phyloP scores from a whole-genome alignment of 345 rosid genomes.

The Linum usitatissimum region DNA sequence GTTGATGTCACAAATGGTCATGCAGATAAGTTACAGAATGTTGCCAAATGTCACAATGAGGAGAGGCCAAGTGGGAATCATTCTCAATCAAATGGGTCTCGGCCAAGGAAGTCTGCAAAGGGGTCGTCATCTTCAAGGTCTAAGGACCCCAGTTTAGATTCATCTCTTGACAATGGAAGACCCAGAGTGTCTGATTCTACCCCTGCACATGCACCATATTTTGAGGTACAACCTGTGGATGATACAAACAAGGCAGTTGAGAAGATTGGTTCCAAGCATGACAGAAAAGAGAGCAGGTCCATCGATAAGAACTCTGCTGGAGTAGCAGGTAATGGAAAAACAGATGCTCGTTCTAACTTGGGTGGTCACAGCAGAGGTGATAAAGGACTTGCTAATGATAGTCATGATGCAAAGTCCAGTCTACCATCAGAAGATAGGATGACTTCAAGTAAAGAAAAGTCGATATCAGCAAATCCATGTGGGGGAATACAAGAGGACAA shows the following conservation, averaged over 20 bases:
- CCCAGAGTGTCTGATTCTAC: slow-evolving; percentile 28
- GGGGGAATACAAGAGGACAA: slow-evolving; percentile 37
- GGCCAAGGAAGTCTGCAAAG: slow-evolving; percentile 48
- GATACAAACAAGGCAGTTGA: slow-evolving; percentile 35
- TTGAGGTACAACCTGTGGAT: slow-evolving; percentile 33
- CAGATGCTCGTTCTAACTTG: slow-evolving; percentile 21
- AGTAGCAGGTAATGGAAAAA: slow-evolving; percentile 33
- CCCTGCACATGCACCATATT: slow-evolving; percentile 22
- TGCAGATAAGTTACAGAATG: slow-evolving; percentile 22
- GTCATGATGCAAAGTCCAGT: slow-evolving; percentile 37
- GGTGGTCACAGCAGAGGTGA: slow-evolving; percentile 30
- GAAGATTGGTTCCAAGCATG: slow-evolving; percentile 21
- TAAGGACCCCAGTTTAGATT: slow-evolving; percentile 50
- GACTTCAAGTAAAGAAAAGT: slow-evolving; percentile 32
- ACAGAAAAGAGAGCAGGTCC: slow-evolving; percentile 34
- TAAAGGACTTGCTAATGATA: slow-evolving; percentile 28
- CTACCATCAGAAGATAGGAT: slow-evolving; percentile 30
- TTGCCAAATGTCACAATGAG: slow-evolving; percentile 27
- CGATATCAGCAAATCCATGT: slow-evolving; percentile 30
- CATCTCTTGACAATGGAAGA: slow-evolving; percentile 11
- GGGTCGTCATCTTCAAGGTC: slow-evolving; percentile 55
- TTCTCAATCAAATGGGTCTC: slow-evolving; percentile 32
- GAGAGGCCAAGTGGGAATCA: slow-evolving; percentile 37
- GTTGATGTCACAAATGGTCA: slow-evolving; percentile 30
- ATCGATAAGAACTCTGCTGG: slow-evolving; percentile 33